phyloP scores from a whole-genome alignment of 179 eudicot genomes.

The Patellifolia procumbens region DNA sequence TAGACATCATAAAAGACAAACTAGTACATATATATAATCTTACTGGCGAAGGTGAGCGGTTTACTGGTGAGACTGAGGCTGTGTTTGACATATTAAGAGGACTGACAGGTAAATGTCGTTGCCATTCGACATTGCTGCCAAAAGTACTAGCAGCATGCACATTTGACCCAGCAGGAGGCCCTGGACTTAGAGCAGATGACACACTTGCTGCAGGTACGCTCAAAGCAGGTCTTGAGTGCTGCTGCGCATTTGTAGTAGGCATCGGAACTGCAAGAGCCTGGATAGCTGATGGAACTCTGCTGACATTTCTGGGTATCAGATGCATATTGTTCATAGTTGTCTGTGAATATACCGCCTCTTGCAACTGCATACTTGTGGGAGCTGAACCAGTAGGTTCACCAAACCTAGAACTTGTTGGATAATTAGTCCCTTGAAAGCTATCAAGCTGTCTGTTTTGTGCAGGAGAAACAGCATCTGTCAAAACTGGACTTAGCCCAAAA shows the following conservation, averaged over 20 bases:
- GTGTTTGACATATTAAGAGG: conserved; percentile 31
- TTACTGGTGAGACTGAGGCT: conserved; percentile 33
- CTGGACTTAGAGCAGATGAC: conserved; percentile 38
- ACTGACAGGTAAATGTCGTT: conserved; percentile 19
- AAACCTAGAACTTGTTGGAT: conserved; percentile 19
- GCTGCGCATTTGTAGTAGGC: conserved; percentile 35
- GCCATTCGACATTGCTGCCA: conserved; percentile 34
- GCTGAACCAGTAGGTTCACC: conserved; percentile 33
- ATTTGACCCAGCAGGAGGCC: conserved; percentile 22
- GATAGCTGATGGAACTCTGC: conserved; percentile 47
- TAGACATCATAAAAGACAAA: neutral
- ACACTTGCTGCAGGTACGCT: conserved; percentile 27
- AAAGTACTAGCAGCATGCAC: conserved; percentile 14
- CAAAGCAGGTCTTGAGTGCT: conserved; percentile 31
- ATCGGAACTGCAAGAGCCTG: conserved; percentile 69
- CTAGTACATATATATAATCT: neutral
- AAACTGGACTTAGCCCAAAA: conserved; percentile 40
- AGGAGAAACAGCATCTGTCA: conserved; percentile 53
- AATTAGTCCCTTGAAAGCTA: conserved; percentile 34
- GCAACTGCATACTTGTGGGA: conserved; percentile 35
- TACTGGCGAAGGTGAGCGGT: conserved; percentile 34
- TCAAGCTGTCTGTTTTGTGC: conserved; percentile 35
- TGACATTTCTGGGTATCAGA: conserved; percentile 42
- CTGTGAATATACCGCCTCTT: conserved; percentile 34
- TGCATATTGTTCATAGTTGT: conserved; percentile 36